These are phyloP conservation scores for Teunomyces tritomae DNA, from an alignment of 805 yeast genomes.

Conservation along the genomic window DNA sequence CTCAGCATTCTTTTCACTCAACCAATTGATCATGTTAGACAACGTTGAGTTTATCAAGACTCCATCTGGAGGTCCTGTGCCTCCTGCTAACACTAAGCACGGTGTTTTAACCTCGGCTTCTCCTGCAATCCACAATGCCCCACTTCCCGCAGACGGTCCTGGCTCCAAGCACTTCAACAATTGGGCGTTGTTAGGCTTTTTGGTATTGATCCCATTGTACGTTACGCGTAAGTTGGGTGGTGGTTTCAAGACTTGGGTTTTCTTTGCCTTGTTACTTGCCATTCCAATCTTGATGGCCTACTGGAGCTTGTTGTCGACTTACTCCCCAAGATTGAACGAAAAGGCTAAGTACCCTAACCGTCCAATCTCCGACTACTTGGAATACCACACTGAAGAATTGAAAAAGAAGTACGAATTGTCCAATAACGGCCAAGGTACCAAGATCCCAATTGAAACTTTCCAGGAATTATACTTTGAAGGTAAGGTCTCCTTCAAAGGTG, in stretches of 20 bases:
- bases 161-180: conserved; percentile 77
- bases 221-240: conserved; percentile 65
- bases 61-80: conserved; percentile 45
- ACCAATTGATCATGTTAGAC: conserved; percentile 28
- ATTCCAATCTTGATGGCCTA: conserved; percentile 76
- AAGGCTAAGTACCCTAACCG: conserved; percentile 71
- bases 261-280: conserved; percentile 53
- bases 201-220: conserved; percentile 60
- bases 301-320: conserved; percentile 78
- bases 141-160: conserved; percentile 89
- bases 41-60: conserved; percentile 58
- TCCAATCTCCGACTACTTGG: conserved; percentile 77
- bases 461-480: conserved; percentile 81
- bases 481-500: conserved; percentile 86
- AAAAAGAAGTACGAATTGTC: conserved; percentile 29
- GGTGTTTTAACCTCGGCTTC: conserved; percentile 41
- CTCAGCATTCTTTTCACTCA: not conserved
- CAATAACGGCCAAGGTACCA: conserved; percentile 58
- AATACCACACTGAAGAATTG: conserved; percentile 68
- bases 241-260: conserved; percentile 64
- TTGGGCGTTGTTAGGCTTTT: conserved; percentile 44
- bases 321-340: conserved; percentile 78
- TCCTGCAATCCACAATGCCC: conserved; percentile 82
- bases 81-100: conserved; percentile 28
- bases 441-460: conserved; percentile 91